Evolutionary conservation across 108 stramenopile genomes (phyloP).

Genomic region (Nannochloropsis salina): DNA sequence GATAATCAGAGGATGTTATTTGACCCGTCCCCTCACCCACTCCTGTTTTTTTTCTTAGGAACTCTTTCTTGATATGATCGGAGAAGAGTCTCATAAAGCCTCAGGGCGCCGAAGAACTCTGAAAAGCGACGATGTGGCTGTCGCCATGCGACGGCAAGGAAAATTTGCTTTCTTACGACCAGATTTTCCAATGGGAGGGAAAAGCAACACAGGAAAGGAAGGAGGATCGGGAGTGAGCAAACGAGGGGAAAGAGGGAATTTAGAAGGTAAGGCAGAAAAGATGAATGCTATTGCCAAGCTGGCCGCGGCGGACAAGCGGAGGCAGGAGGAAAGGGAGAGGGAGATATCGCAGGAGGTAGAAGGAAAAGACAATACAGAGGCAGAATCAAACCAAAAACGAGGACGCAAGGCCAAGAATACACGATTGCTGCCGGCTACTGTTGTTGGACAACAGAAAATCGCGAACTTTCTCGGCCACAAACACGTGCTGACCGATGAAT

Average conservation of each 20-base stretch:
- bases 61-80: not conserved
- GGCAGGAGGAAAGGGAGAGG: not conserved
- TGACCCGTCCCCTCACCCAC: not conserved
- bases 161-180: not conserved
- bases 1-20: too few species aligned
- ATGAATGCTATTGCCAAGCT: conserved; percentile 18
- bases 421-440: not conserved
- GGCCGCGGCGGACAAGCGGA: not conserved
- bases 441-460: not conserved
- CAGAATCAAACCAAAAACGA: not conserved
- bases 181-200: not conserved
- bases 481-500: not conserved
- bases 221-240: not conserved
- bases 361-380: not conserved
- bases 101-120: not conserved
- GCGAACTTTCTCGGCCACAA: not conserved
- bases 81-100: not conserved
- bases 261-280: not conserved
- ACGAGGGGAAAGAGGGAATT: not conserved
- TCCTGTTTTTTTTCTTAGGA: not conserved
- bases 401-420: not conserved
- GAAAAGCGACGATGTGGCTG: not conserved
- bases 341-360: not conserved
- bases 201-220: not conserved
- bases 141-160: not conserved